Evolutionary conservation across 2,329 filamentous ascomycete genomes (phyloP).

Genomic region (Neopestalotiopsis rosae): DNA sequence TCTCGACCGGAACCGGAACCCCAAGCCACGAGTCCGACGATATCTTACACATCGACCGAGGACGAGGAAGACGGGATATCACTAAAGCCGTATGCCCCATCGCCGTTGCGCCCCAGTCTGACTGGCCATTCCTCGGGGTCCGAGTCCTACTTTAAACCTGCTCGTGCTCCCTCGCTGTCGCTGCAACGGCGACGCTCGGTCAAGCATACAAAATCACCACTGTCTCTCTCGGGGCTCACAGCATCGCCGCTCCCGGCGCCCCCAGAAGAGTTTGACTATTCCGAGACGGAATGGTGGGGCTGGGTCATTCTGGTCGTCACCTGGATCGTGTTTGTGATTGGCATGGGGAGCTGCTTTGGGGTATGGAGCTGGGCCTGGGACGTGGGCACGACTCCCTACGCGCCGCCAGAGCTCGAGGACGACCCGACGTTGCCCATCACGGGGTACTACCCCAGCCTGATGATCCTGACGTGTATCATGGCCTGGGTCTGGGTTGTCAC

Average conservation of each 20-base stretch:
- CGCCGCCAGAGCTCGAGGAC: conserved; percentile 92
- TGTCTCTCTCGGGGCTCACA: conserved; percentile 60
- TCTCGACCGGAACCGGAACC: conserved; percentile 26
- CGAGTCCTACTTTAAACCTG: conserved; percentile 63
- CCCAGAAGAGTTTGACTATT: conserved; percentile 73
- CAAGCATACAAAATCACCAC: conserved; percentile 63
- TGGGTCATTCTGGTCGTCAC: conserved; percentile 91
- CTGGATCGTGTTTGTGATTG: conserved; percentile 94
- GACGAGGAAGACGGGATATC: conserved; percentile 82
- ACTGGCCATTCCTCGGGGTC: conserved; percentile 60
- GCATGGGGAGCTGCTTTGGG: conserved; percentile 93
- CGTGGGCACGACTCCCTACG: conserved; percentile 93
- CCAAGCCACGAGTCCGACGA: conserved; percentile 55
- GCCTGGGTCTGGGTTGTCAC: conserved; percentile 98
- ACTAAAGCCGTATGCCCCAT: conserved; percentile 56
- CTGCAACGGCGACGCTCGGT: conserved; percentile 53
- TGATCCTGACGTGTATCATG: conserved; percentile 94
- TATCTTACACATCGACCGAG: conserved; percentile 74
- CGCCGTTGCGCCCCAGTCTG: conserved; percentile 45
- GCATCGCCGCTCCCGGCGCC: conserved; percentile 49
- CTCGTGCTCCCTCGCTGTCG: conserved; percentile 31
- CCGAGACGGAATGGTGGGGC: conserved; percentile 97
- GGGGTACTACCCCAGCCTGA: conserved; percentile 93
- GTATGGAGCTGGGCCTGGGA: conserved; percentile 99
- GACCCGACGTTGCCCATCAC: conserved; percentile 94